Base-by-base conservation (phyloP, 768 basidiomycete genomes). In the Amanita muscaria region DNA sequence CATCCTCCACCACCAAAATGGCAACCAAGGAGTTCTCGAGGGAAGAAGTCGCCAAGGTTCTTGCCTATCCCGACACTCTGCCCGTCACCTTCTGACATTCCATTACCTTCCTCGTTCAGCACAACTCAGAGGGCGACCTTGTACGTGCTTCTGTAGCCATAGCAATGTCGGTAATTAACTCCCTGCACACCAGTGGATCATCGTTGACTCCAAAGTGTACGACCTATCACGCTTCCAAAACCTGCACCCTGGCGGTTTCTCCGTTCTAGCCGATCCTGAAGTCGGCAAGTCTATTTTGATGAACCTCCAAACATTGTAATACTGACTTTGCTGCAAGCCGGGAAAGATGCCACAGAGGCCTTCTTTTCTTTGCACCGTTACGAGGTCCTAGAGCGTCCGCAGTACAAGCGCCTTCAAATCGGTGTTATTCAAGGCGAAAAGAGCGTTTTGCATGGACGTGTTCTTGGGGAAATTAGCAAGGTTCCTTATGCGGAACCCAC, bases 401-500 rank as follows among this genome's bases (percentile, higher is more conserved):
- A 82, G 51, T 83, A 81, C 53, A 58, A 68, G 45, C 72, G 81
- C 19, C 65, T 87, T 3, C 72, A 74, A 51, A 73, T 87, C 46
- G 86, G 84, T 29, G 63, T 63, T 7, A 71, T 88, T 49, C 63
- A 75, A 40, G 82, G 76, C 32, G 74, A 83, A 63, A 61, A 70
- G 49, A 69, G 71, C 33, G 56, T 68, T 38, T 65, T 87, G 35
- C 55, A 69, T 42, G 59, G 68, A 18, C 66, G 64, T 11, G 63
- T 62, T 19, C 53, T 66, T 3, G 85, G 84, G 2, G 66, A 70
- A 44, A 57, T 83, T 33, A 82, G 79, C 52, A 62, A 64, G 49
- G 81, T 90, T 1, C 88, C 88, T 0, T 89, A 86, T 58, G 83
- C 74, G 2, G 88, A 91, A 56, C 84, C 86, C 1, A 78, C 78